Conservation (phyloP, 345 rosid genomes). For the Nephelium lappaceum region DNA sequence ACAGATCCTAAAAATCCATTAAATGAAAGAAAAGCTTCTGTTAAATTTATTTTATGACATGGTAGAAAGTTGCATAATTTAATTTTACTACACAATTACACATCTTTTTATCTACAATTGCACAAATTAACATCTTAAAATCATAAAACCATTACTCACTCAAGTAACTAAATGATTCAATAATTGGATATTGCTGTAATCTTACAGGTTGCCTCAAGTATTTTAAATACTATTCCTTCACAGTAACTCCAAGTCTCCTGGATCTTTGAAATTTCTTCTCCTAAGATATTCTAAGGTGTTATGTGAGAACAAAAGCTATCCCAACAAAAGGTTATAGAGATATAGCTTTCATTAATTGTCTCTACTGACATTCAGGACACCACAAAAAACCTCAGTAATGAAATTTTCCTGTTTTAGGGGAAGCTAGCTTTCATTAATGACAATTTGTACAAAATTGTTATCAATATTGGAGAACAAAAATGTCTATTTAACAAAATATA, state of each 20-base stretch:
- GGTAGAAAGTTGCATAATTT: not conserved
- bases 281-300: not conserved
- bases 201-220: not conserved
- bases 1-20: conserved; percentile 56
- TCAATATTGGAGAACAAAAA: not conserved
- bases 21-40: not conserved
- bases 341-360: not conserved
- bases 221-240: not conserved
- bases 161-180: not conserved
- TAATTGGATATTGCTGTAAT: not conserved
- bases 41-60: not conserved
- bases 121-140: not conserved
- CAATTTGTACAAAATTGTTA: not conserved
- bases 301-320: not conserved
- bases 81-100: not conserved
- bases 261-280: not conserved
- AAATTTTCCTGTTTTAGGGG: not conserved
- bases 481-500: not conserved
- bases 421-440: not conserved
- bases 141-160: not conserved
- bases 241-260: not conserved
- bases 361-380: not conserved
- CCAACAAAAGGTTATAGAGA: not conserved
- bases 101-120: not conserved
- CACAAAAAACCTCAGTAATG: not conserved